These are phyloP conservation scores for Podila epicladia DNA, from an alignment of 192 early-diverging fungal species.

Conservation along the genomic window DNA sequence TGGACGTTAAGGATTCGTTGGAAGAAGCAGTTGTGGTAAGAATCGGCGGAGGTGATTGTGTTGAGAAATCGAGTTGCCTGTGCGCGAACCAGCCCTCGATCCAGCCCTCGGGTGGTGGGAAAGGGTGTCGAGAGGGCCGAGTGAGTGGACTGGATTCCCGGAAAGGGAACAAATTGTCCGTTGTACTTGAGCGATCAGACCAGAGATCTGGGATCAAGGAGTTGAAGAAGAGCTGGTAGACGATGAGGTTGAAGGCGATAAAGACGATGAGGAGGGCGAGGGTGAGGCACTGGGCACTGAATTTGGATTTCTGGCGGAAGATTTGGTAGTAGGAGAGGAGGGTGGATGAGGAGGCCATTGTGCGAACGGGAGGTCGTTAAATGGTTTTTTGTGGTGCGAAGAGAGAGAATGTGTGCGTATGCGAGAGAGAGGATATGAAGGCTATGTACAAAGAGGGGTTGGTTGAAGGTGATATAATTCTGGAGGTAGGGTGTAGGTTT, in stretches of 20 bases:
- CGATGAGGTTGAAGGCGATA: constrained; percentile 27
- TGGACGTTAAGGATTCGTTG: background rate
- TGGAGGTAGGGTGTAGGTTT: too few species aligned
- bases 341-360: background rate
- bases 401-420: too few species aligned
- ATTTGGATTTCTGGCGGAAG: constrained; percentile 3
- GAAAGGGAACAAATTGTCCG: background rate
- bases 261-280: constrained; percentile 25
- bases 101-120: constrained; percentile 18
- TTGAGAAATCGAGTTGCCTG: constrained; percentile 1
- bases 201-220: background rate
- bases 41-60: background rate
- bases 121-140: constrained; percentile 6
- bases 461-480: too few species aligned
- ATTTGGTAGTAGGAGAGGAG: background rate
- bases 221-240: constrained; percentile 11
- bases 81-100: constrained; percentile 4
- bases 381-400: too few species aligned
- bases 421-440: too few species aligned
- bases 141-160: constrained; percentile 18
- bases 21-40: background rate
- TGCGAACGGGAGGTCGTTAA: too few species aligned
- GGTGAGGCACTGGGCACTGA: constrained; percentile 3
- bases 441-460: background rate
- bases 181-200: background rate